These are phyloP conservation scores for Dictyostelium capitatum DNA, from an alignment of 78 protist genomes.

Conservation along the genomic window DNA sequence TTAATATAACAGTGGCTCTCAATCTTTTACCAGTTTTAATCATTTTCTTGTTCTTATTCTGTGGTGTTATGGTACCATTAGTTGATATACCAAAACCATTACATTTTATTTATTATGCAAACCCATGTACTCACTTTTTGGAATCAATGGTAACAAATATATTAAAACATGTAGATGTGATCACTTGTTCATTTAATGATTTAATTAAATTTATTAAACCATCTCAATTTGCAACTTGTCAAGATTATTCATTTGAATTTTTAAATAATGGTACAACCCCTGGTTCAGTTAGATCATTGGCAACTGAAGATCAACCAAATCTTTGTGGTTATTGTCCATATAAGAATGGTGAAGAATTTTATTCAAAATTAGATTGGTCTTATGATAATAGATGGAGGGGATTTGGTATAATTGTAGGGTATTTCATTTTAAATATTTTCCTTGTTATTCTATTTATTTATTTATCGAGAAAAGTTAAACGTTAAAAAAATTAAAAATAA, in stretches of 20 bases:
- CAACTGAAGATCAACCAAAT: background rate
- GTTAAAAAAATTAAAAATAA: conserved; percentile 25
- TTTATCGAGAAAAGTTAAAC: conserved; percentile 59
- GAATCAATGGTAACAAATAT: conserved; percentile 51
- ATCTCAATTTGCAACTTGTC: conserved; percentile 15
- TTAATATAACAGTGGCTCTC: background rate
- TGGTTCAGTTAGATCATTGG: background rate
- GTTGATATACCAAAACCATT: conserved; percentile 16
- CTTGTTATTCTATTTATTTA: conserved; percentile 40
- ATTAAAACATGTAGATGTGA: conserved; percentile 8
- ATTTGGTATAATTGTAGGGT: conserved; percentile 35
- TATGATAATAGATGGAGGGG: conserved; percentile 61
- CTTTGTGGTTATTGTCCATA: conserved; percentile 60
- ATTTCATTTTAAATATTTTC: conserved; percentile 23
- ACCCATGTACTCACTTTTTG: conserved; percentile 42
- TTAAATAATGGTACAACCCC: background rate
- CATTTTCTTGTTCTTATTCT: conserved; percentile 45
- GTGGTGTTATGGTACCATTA: conserved; percentile 37
- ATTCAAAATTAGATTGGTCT: conserved; percentile 26
- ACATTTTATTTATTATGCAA: background rate
- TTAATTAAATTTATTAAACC: conserved; percentile 22
- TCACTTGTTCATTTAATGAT: conserved; percentile 2
- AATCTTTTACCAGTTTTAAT: conserved; percentile 10
- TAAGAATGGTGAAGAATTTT: conserved; percentile 48
- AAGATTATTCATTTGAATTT: conserved; percentile 23